Evolutionary conservation across 176 grass and related monocot genomes (phyloP), one percentile per base, ranked within the genome.

Genomic region (Triticum monococcum): DNA sequence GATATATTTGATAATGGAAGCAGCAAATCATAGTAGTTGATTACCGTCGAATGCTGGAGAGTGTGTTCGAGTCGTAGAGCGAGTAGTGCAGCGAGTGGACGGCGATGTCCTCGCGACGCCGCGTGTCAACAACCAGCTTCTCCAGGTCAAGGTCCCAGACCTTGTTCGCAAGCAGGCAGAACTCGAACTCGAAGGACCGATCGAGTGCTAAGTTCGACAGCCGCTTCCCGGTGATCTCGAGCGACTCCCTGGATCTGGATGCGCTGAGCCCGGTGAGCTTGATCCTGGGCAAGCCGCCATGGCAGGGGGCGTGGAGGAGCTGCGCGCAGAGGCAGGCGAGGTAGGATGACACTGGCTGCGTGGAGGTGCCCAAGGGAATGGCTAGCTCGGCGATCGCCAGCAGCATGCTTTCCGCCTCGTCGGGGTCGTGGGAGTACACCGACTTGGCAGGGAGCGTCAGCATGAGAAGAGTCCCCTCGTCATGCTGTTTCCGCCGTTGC

Each of bases 31-130:
- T 65, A 17, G 18, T 20, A 3, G 8, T 0, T 45, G 3, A 45
- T 45, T 90, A 98, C 93, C 93, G 86, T 73, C 95, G 87, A 64
- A 98, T 86, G 50, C 95, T 89, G 83, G 87, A 93, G 3, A 93
- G 91, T 4, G 87, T 98, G 59, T 95, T 91, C 77, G 85, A 87
- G 35, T 95, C 93, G 88, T 98, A 98, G 60, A 98, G 91, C 0
- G 95, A 92, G 89, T 95, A 93, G 83, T 87, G 95, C 1, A 98
- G 88, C 95, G 93, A 95, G 84, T 98, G 93, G 14, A 98, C 93
- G 35, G 93, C 95, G 36, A 98, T 71, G 14, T 85, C 91, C 82
- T 98, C 92, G 1, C 93, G 87, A 0, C 89, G 59, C 1, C 91
- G 70, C 26, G 75, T 84, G 38, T 9, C n/a, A 18, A 93, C 91